A percentile compares a stretch with the other conserved stretches of the same genome.
Evolutionary conservation across 306 rosid genomes (phyloP).

Genomic region (Spatholobus suberectus): DNA sequence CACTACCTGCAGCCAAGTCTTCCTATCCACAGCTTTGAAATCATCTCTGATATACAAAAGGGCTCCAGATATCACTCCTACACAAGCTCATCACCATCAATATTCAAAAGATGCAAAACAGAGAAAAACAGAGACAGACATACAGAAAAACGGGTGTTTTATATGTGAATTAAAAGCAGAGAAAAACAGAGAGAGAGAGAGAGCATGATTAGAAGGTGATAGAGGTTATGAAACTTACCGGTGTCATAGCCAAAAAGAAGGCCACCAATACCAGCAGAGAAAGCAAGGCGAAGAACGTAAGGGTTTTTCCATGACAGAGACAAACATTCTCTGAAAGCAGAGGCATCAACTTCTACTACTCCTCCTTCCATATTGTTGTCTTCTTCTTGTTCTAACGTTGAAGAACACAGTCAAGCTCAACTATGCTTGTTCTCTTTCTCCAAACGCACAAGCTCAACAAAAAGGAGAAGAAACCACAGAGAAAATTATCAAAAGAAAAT

Average conservation of each 20-base stretch:
- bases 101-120: neutral
- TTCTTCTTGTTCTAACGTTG: neutral
- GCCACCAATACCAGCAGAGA: constrained; percentile 57
- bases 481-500: neutral
- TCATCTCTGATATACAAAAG: constrained; percentile 66
- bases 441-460: neutral
- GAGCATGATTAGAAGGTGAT: neutral
- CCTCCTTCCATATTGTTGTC: constrained; percentile 49
- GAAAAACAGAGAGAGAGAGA: constrained; percentile 24
- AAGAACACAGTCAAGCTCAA: neutral
- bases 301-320: constrained; percentile 52
- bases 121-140: neutral
- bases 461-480: neutral
- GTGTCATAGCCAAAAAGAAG: constrained; percentile 57
- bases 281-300: constrained; percentile 50
- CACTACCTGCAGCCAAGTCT: constrained; percentile 60
- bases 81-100: constrained; percentile 7
- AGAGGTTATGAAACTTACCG: constrained; percentile 28
- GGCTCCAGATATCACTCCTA: constrained; percentile 75
- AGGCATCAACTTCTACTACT: constrained; percentile 27
- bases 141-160: neutral
- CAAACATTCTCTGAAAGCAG: constrained; percentile 50
- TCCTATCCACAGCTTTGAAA: constrained; percentile 47
- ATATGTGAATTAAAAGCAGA: neutral
- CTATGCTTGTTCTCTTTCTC: neutral